phyloP scores from a whole-genome alignment of 192 early-diverging fungal species.

The Coemansia sp. region DNA sequence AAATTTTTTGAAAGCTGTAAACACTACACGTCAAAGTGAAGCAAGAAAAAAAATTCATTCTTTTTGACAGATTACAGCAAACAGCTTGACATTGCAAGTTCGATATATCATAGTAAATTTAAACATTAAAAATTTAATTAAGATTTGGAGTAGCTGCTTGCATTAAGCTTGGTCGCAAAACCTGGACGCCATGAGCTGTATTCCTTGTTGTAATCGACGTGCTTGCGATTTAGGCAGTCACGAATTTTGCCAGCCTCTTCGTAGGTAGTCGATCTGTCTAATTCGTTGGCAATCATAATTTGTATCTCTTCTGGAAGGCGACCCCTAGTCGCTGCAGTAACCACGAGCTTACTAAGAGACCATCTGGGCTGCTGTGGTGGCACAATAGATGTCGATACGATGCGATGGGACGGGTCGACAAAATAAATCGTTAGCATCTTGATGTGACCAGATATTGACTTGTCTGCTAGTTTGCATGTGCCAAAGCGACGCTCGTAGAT shows the following conservation, averaged over 20 bases:
- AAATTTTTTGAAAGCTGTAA: no score
- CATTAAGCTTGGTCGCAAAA: neutral
- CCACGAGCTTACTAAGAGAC: neutral
- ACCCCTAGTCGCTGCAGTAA: neutral
- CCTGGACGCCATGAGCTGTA: conserved; percentile 1
- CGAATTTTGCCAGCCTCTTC: neutral
- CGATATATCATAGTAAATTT: no score
- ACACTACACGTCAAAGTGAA: no score
- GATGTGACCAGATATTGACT: conserved; percentile 13
- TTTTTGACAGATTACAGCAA: no score
- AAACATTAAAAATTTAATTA: no score
- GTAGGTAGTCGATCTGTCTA: neutral
- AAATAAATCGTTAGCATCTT: conserved; percentile 24
- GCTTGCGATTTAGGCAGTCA: neutral
- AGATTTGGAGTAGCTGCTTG: no score
- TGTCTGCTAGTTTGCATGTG: conserved; percentile 10
- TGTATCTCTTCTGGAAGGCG: conserved; percentile 7
- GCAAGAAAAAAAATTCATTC: no score
- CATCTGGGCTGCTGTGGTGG: conserved; percentile 25
- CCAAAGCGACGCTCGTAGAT: conserved; percentile 11
- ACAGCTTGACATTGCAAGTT: no score
- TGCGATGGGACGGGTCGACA: conserved; percentile 17
- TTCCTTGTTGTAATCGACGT: neutral
- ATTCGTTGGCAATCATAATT: neutral
- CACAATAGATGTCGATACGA: conserved; percentile 19